These are phyloP conservation scores for Ogataea ganodermae DNA, from an alignment of 805 yeast genomes.

Conservation along the genomic window DNA sequence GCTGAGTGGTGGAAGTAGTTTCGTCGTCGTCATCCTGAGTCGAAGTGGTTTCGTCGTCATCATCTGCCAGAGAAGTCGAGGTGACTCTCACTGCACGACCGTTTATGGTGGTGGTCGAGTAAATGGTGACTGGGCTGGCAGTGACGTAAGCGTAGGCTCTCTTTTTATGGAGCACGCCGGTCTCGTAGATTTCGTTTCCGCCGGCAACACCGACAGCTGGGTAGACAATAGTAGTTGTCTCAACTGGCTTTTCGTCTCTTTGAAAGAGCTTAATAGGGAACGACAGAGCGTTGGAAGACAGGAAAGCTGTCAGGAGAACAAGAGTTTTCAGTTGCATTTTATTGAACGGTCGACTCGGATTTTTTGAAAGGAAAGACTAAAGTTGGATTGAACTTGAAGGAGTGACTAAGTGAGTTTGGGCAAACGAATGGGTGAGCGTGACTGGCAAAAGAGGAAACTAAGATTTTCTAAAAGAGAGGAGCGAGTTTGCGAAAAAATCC, in stretches of 20 bases:
- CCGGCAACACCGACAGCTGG: slow-evolving; percentile 15
- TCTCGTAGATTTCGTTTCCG: slow-evolving; percentile 11
- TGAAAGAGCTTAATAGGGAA: slow-evolving; percentile 16
- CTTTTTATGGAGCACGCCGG: slow-evolving; percentile 21
- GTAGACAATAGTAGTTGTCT: slow-evolving; percentile 10
- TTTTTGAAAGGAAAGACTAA: slow-evolving; percentile 7
- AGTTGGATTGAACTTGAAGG: slow-evolving; percentile 4
- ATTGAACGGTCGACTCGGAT: background rate
- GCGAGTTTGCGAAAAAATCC: background rate
- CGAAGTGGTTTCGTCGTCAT: too few species aligned
- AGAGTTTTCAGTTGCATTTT: slow-evolving; percentile 15
- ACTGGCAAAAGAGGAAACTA: background rate
- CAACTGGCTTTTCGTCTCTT: slow-evolving; percentile 10
- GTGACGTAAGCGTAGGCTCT: slow-evolving; percentile 33
- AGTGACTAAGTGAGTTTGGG: slow-evolving; percentile 7
- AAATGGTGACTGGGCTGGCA: slow-evolving; percentile 27
- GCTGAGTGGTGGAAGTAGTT: slow-evolving; percentile 7
- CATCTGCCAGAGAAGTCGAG: too few species aligned
- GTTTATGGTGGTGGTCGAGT: slow-evolving; percentile 22
- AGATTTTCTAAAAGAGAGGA: background rate
- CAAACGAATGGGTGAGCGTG: slow-evolving; percentile 4
- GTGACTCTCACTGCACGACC: slow-evolving; percentile 23
- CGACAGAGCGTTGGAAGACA: slow-evolving; percentile 16
- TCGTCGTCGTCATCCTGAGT: background rate
- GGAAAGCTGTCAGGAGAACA: slow-evolving; percentile 11